Evolutionary conservation across 306 rosid species (phyloP).

Genomic region (Nissolia schottii): DNA sequence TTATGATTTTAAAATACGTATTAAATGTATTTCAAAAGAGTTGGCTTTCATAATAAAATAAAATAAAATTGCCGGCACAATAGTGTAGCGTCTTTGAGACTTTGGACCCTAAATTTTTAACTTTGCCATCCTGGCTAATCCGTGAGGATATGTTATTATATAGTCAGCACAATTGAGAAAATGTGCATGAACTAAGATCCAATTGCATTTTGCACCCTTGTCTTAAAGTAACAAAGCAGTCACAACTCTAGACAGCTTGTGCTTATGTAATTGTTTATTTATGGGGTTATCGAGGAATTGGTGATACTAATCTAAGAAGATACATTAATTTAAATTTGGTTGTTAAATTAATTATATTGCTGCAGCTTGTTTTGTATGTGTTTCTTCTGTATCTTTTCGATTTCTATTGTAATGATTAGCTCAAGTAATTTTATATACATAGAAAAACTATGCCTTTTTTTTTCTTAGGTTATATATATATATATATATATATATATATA

Average conservation of each 20-base stretch:
- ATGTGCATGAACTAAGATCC: constrained; percentile 36
- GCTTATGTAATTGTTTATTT: constrained; percentile 32
- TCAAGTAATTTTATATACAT: background rate
- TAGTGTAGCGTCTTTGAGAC: background rate
- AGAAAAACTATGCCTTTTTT: no score
- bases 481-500: no score
- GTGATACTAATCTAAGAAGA: constrained; percentile 25
- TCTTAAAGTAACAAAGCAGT: constrained; percentile 33
- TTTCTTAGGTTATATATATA: no score
- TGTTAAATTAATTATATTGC: background rate
- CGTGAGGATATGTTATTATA: constrained; percentile 28
- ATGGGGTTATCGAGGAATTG: constrained; percentile 19
- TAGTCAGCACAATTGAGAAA: background rate
- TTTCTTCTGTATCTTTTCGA: background rate
- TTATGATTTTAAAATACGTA: no score
- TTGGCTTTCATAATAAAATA: no score
- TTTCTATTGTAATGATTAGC: constrained; percentile 5
- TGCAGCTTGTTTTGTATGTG: background rate
- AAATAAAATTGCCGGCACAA: constrained; percentile 36
- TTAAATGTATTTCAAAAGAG: no score
- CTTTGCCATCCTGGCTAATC: constrained; percentile 33
- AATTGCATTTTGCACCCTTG: constrained; percentile 30
- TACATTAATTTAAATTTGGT: constrained; percentile 14
- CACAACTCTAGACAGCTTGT: constrained; percentile 43
- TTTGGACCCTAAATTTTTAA: constrained; percentile 6